phyloP scores from a whole-genome alignment of 352 stramenopile species.

The Phytophthora citricola region DNA sequence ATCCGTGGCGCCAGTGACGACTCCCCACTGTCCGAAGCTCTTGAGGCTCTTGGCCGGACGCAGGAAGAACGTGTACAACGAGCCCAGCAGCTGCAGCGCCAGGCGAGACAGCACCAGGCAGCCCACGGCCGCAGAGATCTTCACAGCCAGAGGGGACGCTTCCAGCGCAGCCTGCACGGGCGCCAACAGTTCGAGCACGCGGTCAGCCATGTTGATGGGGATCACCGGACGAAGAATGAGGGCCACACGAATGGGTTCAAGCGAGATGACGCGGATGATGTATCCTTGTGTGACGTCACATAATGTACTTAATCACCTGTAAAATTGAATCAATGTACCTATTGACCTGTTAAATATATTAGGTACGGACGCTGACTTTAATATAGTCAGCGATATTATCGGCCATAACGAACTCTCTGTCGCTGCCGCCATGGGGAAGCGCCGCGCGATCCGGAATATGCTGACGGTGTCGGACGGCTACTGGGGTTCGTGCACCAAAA shows the following conservation, averaged over 20 bases:
- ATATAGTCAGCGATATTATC: background rate
- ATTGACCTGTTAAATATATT: background rate
- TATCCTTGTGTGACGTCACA: conserved; percentile 26
- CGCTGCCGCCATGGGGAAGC: conserved; percentile 57
- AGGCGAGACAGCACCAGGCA: conserved; percentile 60
- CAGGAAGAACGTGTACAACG: conserved; percentile 91
- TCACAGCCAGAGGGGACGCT: conserved; percentile 46
- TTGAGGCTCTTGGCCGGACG: conserved; percentile 94
- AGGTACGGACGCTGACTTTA: conserved; percentile 10
- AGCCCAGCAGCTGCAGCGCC: conserved; percentile 53
- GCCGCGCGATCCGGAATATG: conserved; percentile 70
- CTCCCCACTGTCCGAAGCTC: conserved; percentile 96
- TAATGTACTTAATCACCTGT: conserved; percentile 1
- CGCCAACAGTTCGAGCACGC: conserved; percentile 34
- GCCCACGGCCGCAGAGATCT: conserved; percentile 53
- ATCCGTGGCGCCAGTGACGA: conserved; percentile 97
- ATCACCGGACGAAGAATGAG: conserved; percentile 13
- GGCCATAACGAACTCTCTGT: too few relatives aligned
- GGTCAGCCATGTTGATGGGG: conserved; percentile 31
- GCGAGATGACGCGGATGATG: background rate
- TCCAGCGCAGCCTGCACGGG: conserved; percentile 40
- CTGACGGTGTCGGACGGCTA: conserved; percentile 78
- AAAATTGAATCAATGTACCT: background rate
- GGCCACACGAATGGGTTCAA: conserved; percentile 16
- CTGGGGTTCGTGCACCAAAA: conserved; percentile 80